Evolutionary conservation across 257 asterid genomes (phyloP), one percentile per base, ranked within the genome.

Genomic region (Rehmannia glutinosa): DNA sequence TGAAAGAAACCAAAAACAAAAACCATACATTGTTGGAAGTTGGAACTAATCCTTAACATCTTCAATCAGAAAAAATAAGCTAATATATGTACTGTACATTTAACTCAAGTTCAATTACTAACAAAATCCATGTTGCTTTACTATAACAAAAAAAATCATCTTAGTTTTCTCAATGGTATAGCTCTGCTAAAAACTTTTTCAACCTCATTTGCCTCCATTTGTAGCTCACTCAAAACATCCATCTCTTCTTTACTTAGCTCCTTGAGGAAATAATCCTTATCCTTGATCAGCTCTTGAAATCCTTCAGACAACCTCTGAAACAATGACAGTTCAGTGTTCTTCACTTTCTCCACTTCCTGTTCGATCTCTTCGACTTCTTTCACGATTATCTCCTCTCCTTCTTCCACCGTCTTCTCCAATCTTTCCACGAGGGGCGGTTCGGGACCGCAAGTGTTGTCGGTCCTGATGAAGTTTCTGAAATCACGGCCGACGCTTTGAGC

Each of bases 341-440:
- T 82, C 62, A 83, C 95, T 66, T 75, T 81, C 87, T 86, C 90
- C 12, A 90, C 86, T 41, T 83, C 86, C 25, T 71, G 83, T 62
- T 87, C 96, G 51, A 92, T 84, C 81, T 87, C 97, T 67, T 86
- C 96, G 0, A 90, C 92, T 72, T 93, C 97, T 59, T 75, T 86
- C 71, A 78, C 86, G 71, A 93, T 83, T 1, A 87, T 75, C 88
- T 75, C 93, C 66, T 90, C 97, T 0, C 99, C 99, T 70, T 87
- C 92, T 72, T 90, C 97, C 69, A 90, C 99, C 1, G 91, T 93
- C 84, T 88, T 93, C 79, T 93, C 97, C 60, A 90, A n/a, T 69
- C 99, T 80, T 80, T 93, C 96, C 2, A 80, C 95, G 0, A 93
- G 85, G 27, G 97, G 94, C 20, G 99, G 99, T 62, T 93, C 99